Base-by-base conservation (phyloP, 2,329 filamentous ascomycete genomes). In the Alternaria conjuncta region DNA sequence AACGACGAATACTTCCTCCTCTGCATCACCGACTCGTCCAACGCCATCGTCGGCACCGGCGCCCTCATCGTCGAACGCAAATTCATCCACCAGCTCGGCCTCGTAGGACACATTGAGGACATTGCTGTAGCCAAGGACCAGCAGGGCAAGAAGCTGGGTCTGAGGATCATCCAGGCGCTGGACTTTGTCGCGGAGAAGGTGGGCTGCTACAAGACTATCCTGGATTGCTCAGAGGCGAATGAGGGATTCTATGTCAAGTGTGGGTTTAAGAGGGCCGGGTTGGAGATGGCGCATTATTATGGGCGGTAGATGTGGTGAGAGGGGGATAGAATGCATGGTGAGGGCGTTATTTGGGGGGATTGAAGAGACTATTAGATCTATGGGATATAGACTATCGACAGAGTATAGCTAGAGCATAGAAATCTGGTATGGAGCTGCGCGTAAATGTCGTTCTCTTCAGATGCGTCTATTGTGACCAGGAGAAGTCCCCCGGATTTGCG, bases 221-320 rank as follows among this genome's bases (percentile, higher is more conserved):
- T 98, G 69, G 95, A 98, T 82, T 99, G 96, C 85, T 96, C 92
- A 70, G 95, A 97, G 82, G 89, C 91, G 73, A 99, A 98, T 80
- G 94, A 97, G 81, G 95, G 94, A 21, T 98, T 99, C 85, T 99
- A 99, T 81, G 87, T 97, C 81, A 98, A 98, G 86, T 98, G 96
- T 82, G 95, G 95, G 62, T 98, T 97, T 82, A 91, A 93, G 82
- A 86, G 93, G 66, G 95, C 94, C 26, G 96, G 96, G 15, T 83
- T 97, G 60, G 93, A 99, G 83, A 98, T 99, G 96, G 94, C 95
- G 46, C 93, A 97, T 84, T 97, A 97, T 82, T 96, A 96, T 70
- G 75, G 78, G 26, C 63, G 73, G 61, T 72, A 20, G 28, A 18
- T 28, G 15, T 43, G 15, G 7, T 6, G 11, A 5, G 21, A 13